Conservation (phyloP, 192 early-diverging fungal species). For the Physocladia obscura region DNA sequence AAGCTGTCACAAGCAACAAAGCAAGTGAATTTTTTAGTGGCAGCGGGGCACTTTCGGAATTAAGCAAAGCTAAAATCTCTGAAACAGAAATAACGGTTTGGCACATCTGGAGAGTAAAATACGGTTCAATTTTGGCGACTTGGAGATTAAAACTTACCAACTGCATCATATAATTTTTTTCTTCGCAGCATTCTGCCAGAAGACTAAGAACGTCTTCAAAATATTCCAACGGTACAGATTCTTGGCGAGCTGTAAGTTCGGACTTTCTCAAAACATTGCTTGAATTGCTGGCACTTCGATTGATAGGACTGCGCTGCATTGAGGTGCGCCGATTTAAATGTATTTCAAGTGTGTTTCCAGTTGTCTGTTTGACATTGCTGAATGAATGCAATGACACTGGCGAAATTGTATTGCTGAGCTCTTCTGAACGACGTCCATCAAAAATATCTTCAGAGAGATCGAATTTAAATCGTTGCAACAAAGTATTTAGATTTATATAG, state of each 20-base stretch:
- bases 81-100: conserved; percentile 23
- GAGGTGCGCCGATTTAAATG: too few relatives aligned
- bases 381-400: background rate
- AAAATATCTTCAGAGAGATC: conserved; percentile 5
- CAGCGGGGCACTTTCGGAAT: background rate
- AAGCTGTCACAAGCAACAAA: conserved; percentile 19
- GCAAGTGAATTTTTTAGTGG: conserved; percentile 7
- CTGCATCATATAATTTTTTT: conserved; percentile 32
- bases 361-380: background rate
- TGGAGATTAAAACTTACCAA: conserved; percentile 5
- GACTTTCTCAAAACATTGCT: too few relatives aligned
- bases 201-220: conserved; percentile 24
- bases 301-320: too few relatives aligned
- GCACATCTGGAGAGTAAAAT: conserved; percentile 25
- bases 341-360: too few relatives aligned
- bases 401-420: too few relatives aligned
- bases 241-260: background rate
- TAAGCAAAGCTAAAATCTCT: conserved; percentile 13
- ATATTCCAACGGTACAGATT: conserved; percentile 21
- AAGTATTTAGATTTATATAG: conserved; percentile 8
- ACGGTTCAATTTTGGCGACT: background rate
- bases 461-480: background rate
- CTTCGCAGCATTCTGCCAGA: conserved; percentile 34
- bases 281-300: too few relatives aligned
- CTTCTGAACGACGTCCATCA: too few relatives aligned